Evolutionary conservation across 164 flowering plant species (phyloP), one percentile per base, ranked within the genome.

Genomic region (Stephania cephalantha): DNA sequence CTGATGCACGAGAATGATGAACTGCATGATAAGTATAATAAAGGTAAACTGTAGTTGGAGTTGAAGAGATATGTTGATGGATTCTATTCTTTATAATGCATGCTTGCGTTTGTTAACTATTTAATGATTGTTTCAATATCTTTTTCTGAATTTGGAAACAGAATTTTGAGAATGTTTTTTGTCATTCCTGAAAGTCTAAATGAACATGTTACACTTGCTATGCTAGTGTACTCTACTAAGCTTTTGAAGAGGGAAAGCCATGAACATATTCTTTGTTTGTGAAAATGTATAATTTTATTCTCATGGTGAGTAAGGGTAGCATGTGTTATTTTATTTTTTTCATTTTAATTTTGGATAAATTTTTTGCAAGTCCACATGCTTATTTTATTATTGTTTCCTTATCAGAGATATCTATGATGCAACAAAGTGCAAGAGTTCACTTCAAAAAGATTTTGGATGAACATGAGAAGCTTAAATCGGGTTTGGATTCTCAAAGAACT

Each of bases 21-120:
- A 76, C 91, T 91, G 55, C 83, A 85, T 81, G 87, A 86, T 35
- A 46, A 81, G n/a, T 90, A 91, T 76, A 88, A 90, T 77, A 90
- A 89, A 85, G 94, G 98, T 91, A 35, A 35, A 35, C 42, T 4
- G 42, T 35, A 35, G 42, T 10, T 58, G 20, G 58, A 15, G 11
- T 45, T 58, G 65, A 52, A 67, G 42, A 35, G 42, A 35, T 35
- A 35, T 35, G 42, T 35, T 35, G 4, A 35, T 0, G 15, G 12
- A 10, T 35, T 44, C 3, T 45, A 2, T 48, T 1, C 22, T 25
- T 29, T 20, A 35, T 66, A 18, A 25, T 25, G 25, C 25, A 35
- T 35, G 42, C 42, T 35, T 35, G 42, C 4, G 3, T 35, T 35
- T 35, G 42, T 35, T 35, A 35, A 35, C 3, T 35, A 35, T 35